Percentiles rank a stretch among this genome's conserved stretches.
These are phyloP conservation scores for Metschnikowia corniflorae DNA, from an alignment of 805 yeast species.

Conservation along the genomic window DNA sequence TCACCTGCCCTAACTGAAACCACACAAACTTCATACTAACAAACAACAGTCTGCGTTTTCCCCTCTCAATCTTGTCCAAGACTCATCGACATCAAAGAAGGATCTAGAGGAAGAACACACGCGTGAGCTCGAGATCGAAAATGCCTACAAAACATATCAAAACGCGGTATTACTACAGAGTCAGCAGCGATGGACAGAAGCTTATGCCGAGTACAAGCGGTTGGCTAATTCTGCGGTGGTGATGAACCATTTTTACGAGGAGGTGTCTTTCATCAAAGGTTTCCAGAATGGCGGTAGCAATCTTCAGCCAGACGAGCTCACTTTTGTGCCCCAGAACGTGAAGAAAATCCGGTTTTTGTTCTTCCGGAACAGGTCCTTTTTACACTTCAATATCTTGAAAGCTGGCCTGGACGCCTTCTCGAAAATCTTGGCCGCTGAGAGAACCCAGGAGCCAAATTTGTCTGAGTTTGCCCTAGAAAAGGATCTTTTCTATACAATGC, in stretches of 20 bases:
- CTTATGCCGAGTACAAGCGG: slow-evolving; percentile 55
- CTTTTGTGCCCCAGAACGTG: slow-evolving; percentile 61
- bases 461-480: slow-evolving; percentile 15
- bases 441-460: slow-evolving; percentile 1
- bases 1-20: not conserved
- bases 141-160: slow-evolving; percentile 74
- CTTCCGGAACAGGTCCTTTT: slow-evolving; percentile 76
- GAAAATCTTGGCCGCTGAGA: slow-evolving; percentile 9
- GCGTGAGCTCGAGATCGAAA: slow-evolving; percentile 85
- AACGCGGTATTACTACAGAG: slow-evolving; percentile 64
- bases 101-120: slow-evolving; percentile 77
- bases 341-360: slow-evolving; percentile 72
- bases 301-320: slow-evolving; percentile 36
- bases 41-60: slow-evolving; percentile 56
- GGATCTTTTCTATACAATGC: slow-evolving; percentile 41
- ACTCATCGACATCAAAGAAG: slow-evolving; percentile 53
- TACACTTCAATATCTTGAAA: slow-evolving; percentile 47
- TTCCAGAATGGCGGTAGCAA: slow-evolving; percentile 36
- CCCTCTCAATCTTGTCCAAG: slow-evolving; percentile 77
- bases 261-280: slow-evolving; percentile 34
- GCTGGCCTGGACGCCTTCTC: slow-evolving; percentile 8
- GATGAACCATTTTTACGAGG: slow-evolving; percentile 39
- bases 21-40: too few relatives aligned
- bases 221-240: slow-evolving; percentile 70
- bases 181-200: slow-evolving; percentile 40